Percentiles rank a stretch among this genome's conserved stretches.
These are phyloP conservation scores for Vaccinium myrtillus DNA, from an alignment of 148 eudicot species.

Conservation along the genomic window DNA sequence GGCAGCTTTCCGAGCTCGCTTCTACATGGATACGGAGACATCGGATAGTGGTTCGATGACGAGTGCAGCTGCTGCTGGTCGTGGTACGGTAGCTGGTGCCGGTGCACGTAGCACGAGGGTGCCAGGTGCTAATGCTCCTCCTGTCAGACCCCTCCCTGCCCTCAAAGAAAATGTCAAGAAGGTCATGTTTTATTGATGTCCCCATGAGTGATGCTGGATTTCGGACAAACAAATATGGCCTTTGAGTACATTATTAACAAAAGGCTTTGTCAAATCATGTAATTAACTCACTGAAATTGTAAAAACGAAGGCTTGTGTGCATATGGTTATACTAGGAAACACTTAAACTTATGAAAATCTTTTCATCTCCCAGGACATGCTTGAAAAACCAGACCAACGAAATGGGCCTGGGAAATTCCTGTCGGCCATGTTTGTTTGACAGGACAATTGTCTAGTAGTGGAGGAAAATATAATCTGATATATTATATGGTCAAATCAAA, in stretches of 20 bases:
- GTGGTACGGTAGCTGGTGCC: constrained; percentile 28
- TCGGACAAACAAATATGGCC: neutral
- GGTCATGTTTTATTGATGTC: constrained; percentile 54
- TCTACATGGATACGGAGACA: constrained; percentile 70
- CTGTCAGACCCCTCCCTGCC: constrained; percentile 69
- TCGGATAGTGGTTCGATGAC: constrained; percentile 63
- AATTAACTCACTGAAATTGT: neutral
- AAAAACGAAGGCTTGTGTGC: neutral
- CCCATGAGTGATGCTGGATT: neutral
- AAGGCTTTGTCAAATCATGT: neutral
- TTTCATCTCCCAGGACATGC: neutral
- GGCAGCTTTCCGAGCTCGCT: constrained; percentile 76
- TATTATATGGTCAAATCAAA: neutral
- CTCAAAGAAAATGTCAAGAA: constrained; percentile 68
- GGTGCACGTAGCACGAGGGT: constrained; percentile 42
- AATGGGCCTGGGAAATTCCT: neutral
- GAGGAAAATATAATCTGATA: neutral
- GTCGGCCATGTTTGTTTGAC: neutral
- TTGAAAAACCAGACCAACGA: neutral
- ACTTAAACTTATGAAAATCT: neutral
- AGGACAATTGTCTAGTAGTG: neutral
- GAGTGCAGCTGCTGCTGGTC: constrained; percentile 45
- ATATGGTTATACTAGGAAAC: neutral
- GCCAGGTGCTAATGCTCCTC: constrained; percentile 49
- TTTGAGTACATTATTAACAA: neutral